Percentiles rank a stretch among this genome's conserved stretches.
Evolutionary conservation across 169 alveolate species (phyloP).

Genomic region (Plasmodium coatneyi): DNA sequence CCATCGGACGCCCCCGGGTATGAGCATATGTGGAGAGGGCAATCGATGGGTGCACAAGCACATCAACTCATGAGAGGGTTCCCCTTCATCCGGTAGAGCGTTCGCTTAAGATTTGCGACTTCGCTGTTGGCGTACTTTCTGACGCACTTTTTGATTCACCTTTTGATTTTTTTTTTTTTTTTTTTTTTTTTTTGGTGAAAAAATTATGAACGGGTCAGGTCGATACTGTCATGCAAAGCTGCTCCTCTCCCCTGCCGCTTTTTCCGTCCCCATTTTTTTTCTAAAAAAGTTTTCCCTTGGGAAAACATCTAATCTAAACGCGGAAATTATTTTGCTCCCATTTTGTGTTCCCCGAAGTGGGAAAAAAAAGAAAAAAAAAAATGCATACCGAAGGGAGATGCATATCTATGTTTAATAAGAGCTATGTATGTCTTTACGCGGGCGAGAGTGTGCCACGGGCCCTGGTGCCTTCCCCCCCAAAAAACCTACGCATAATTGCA

Average conservation of each 20-base stretch:
- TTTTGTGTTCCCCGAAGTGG: not conserved
- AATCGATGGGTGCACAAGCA: not conserved
- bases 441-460: not conserved
- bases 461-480: not conserved
- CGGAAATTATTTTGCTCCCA: not conserved
- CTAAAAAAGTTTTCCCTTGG: not conserved
- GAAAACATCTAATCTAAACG: not conserved
- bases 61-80: not conserved
- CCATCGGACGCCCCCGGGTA: constrained; percentile 7
- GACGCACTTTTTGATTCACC: not conserved
- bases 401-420: not conserved
- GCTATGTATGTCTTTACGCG: not conserved
- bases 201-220: not conserved
- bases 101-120: not conserved
- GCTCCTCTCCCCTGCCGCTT: not conserved
- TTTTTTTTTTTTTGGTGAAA: not conserved
- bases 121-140: not conserved
- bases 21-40: not conserved
- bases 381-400: not conserved
- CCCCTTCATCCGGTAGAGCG: not conserved
- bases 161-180: too few relatives aligned
- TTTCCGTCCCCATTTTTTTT: not conserved
- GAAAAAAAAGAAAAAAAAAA: too few relatives aligned
- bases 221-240: not conserved
- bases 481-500: not conserved